phyloP scores from a whole-genome alignment of 2,329 filamentous ascomycete species.

The Cryphonectria radicalis region DNA sequence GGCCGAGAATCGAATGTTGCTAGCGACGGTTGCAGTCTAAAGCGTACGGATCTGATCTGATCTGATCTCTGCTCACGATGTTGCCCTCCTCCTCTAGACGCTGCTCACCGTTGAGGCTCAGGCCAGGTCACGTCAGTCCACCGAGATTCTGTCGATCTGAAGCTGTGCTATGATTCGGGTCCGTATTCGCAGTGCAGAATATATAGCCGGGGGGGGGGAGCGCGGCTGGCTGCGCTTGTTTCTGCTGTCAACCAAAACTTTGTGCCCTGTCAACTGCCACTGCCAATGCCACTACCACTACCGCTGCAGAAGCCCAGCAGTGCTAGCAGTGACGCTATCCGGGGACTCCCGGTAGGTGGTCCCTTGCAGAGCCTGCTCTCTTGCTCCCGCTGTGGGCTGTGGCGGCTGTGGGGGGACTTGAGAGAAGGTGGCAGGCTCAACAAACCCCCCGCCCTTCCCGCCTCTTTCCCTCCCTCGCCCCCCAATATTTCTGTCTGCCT shows the following conservation, averaged over 20 bases:
- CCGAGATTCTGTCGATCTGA: background rate
- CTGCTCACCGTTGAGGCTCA: background rate
- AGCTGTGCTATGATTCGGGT: background rate
- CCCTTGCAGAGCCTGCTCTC: slow-evolving; percentile 1
- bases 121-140: background rate
- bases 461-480: no score
- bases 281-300: background rate
- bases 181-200: background rate
- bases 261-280: background rate
- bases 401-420: background rate
- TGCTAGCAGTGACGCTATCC: background rate
- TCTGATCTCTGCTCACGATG: background rate
- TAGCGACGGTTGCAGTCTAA: background rate
- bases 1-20: slow-evolving; percentile 20
- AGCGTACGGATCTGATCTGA: slow-evolving; percentile 17
- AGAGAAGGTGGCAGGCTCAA: background rate
- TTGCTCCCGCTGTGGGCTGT: background rate
- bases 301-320: background rate
- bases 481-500: background rate
- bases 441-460: background rate
- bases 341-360: slow-evolving; percentile 8
- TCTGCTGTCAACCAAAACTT: background rate
- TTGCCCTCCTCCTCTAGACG: background rate
- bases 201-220: background rate
- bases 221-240: background rate